A percentile compares a stretch with the other conserved stretches of the same genome.
These are phyloP conservation scores for Cryphonectria japonica DNA, from an alignment of 2,329 filamentous ascomycete genomes.

Conservation along the genomic window DNA sequence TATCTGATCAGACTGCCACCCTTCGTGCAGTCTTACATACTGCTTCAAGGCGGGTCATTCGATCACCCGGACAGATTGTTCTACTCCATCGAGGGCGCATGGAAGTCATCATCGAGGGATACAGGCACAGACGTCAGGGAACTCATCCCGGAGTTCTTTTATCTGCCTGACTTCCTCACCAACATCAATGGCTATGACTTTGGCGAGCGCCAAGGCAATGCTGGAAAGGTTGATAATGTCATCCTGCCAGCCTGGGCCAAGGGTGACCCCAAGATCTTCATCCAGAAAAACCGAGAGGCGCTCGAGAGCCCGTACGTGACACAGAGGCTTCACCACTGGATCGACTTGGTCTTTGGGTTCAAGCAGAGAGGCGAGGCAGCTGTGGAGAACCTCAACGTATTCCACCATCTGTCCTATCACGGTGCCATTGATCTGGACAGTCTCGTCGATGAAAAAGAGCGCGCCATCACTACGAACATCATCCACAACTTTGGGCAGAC, in stretches of 20 bases:
- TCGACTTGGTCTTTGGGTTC: slow-evolving; percentile 90
- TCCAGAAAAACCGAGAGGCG: slow-evolving; percentile 93
- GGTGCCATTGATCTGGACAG: slow-evolving; percentile 91
- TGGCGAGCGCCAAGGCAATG: slow-evolving; percentile 80
- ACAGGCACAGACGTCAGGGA: slow-evolving; percentile 96
- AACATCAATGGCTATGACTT: slow-evolving; percentile 96
- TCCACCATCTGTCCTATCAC: slow-evolving; percentile 93
- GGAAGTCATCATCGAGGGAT: slow-evolving; percentile 84
- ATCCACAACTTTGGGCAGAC: slow-evolving; percentile 99
- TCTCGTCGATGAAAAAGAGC: slow-evolving; percentile 85
- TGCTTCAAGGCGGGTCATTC: slow-evolving; percentile 93
- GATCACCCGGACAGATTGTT: slow-evolving; percentile 96
- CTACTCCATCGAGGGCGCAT: slow-evolving; percentile 88
- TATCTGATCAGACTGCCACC: slow-evolving; percentile 94
- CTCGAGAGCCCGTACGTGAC: slow-evolving; percentile 93
- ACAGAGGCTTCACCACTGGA: slow-evolving; percentile 88
- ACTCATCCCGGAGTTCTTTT: slow-evolving; percentile 96
- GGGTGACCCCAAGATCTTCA: slow-evolving; percentile 92
- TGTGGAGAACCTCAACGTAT: slow-evolving; percentile 89
- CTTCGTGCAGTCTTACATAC: slow-evolving; percentile 92
- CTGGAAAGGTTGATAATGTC: slow-evolving; percentile 81
- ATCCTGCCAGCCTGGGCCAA: slow-evolving; percentile 95
- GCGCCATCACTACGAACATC: slow-evolving; percentile 87
- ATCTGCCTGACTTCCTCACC: slow-evolving; percentile 89
- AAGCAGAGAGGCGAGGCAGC: slow-evolving; percentile 95